Percentiles rank a stretch among this genome's conserved stretches.
phyloP scores from a whole-genome alignment of 1,284 basidiomycete species.

The Puccinia polysora region DNA sequence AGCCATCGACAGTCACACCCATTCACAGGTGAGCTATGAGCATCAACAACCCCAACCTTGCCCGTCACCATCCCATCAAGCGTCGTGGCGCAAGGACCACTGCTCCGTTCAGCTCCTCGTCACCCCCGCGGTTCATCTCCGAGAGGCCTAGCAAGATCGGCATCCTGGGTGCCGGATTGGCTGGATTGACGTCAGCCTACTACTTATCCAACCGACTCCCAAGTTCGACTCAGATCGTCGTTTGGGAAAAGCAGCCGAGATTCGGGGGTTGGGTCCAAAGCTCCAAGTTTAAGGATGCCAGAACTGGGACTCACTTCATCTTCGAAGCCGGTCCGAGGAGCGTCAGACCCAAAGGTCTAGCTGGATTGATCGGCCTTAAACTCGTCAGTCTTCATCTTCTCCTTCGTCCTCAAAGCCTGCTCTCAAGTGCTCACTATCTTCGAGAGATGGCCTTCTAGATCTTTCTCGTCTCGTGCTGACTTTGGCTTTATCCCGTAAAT shows the following conservation, averaged over 20 bases:
- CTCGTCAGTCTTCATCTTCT: slow-evolving; percentile 52
- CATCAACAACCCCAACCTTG: no score
- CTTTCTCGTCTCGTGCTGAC: no score
- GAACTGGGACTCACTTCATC: slow-evolving; percentile 55
- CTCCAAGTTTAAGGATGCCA: slow-evolving; percentile 54
- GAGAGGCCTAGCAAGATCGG: no score
- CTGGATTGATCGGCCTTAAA: slow-evolving; percentile 54
- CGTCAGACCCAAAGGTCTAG: slow-evolving; percentile 66
- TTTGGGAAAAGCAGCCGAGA: slow-evolving; percentile 65
- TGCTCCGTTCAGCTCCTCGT: no score
- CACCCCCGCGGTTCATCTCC: no score
- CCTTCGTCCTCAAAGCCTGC: neutral
- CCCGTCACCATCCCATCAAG: no score
- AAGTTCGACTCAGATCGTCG: slow-evolving; percentile 57
- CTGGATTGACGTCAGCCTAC: slow-evolving; percentile 74
- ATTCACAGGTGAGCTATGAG: no score
- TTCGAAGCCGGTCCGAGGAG: slow-evolving; percentile 80
- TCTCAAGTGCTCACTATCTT: neutral
- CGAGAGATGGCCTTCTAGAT: neutral
- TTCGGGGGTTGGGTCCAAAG: slow-evolving; percentile 80
- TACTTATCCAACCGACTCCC: slow-evolving; percentile 68
- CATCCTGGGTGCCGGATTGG: slow-evolving; percentile 73
- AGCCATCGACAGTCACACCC: no score
- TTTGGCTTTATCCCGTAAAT: no score
- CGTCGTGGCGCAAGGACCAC: no score